Percentiles rank a stretch among this genome's conserved stretches.
phyloP scores from a whole-genome alignment of 176 grass and related monocot species.

The bread wheat (Triticum aestivum) region IWGSC_CS_RefSeq_v2.1 NC_057801.1:509954552-509955051 shows the following conservation, averaged over 20 bases:
- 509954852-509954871: constrained; percentile 1
- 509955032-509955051: neutral
- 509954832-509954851: neutral
- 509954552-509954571: neutral
- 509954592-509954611: neutral
- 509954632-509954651: neutral
- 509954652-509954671: neutral
- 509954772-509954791: neutral
- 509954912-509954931: constrained; percentile 64
- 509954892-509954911: constrained; percentile 40
- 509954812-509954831: neutral
- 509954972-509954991: constrained; percentile 15
- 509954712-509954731: constrained; percentile 17
- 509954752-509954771: constrained; percentile 1
- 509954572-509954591: neutral
- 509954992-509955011: neutral
- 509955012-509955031: neutral
- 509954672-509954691: constrained; percentile 13
- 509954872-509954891: constrained; percentile 51
- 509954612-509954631: neutral
- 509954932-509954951: constrained; percentile 20
- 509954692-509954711: neutral
- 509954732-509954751: constrained; percentile 23
- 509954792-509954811: neutral
- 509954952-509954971: neutral